Evolutionary conservation across 2,329 filamentous ascomycete genomes (phyloP).

Genomic region (Xylariaceae sp.): DNA sequence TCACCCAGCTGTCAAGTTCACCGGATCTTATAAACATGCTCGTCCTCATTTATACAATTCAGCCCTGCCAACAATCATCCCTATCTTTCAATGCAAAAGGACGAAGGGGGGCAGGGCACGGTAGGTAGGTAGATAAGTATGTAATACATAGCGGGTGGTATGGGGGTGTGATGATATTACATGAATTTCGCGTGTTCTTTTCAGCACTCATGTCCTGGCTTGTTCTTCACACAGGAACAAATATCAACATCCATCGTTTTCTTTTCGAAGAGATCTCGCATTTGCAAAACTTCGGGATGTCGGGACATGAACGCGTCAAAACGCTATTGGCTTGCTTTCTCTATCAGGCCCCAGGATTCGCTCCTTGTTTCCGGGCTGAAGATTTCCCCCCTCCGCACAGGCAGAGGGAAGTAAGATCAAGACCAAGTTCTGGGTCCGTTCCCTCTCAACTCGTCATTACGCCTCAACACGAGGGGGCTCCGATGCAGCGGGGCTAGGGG

Average conservation of each 20-base stretch:
- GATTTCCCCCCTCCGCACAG: background rate
- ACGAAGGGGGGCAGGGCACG: background rate
- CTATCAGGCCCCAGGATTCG: background rate
- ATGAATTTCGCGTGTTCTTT: background rate
- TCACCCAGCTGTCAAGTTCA: too few relatives aligned
- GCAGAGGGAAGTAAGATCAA: background rate
- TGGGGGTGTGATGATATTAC: constrained; percentile 11
- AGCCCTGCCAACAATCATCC: background rate
- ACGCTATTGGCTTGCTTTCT: background rate
- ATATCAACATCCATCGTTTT: background rate
- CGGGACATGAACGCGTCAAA: background rate
- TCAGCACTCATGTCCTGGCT: background rate
- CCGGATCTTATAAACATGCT: background rate
- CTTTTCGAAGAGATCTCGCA: background rate
- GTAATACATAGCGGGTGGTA: constrained; percentile 5
- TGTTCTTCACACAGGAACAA: background rate
- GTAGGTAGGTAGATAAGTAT: background rate
- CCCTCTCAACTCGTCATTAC: background rate
- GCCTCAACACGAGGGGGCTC: constrained; percentile 5
- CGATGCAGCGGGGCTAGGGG: background rate
- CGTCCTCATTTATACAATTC: constrained; percentile 8
- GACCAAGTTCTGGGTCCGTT: background rate
- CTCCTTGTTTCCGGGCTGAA: background rate
- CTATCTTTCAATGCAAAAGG: background rate
- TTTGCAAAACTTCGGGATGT: background rate